phyloP scores from a whole-genome alignment of 441 rosid genomes.

The Pelargonium cotyledonis region DNA sequence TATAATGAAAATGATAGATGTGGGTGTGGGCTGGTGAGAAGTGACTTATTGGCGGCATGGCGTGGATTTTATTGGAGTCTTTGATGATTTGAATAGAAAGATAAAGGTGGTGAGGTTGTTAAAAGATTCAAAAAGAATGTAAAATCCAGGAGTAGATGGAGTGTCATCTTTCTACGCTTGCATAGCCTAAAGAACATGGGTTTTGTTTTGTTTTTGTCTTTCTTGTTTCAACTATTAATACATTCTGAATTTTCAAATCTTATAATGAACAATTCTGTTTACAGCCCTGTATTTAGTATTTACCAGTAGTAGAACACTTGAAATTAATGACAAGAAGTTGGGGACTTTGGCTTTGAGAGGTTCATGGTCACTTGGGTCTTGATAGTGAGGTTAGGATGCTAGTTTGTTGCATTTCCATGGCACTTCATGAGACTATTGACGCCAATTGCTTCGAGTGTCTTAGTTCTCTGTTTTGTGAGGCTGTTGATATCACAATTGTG shows the following conservation, averaged over 20 bases:
- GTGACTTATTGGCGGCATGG: not conserved
- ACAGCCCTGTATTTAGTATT: not conserved
- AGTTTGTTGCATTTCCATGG: no score
- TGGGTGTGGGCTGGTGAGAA: not conserved
- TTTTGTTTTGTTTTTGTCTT: not conserved
- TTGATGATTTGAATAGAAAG: not conserved
- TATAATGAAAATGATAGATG: conserved; percentile 1
- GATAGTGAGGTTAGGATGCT: no score
- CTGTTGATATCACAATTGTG: no score
- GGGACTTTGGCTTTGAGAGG: no score
- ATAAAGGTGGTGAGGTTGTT: conserved; percentile 5
- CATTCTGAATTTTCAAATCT: not conserved
- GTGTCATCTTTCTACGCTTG: not conserved
- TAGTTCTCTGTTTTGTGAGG: no score
- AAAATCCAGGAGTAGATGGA: not conserved
- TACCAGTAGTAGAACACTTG: not conserved
- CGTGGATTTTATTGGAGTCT: conserved; percentile 1
- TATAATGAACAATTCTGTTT: not conserved
- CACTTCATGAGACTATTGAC: no score
- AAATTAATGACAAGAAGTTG: not conserved
- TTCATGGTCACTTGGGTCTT: no score
- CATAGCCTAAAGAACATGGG: not conserved
- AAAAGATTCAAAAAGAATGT: not conserved
- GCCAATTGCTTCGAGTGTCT: no score
- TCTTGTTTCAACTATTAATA: not conserved